Evolutionary conservation across 345 rosid genomes (phyloP).

Genomic region (Isatis tinctoria): DNA sequence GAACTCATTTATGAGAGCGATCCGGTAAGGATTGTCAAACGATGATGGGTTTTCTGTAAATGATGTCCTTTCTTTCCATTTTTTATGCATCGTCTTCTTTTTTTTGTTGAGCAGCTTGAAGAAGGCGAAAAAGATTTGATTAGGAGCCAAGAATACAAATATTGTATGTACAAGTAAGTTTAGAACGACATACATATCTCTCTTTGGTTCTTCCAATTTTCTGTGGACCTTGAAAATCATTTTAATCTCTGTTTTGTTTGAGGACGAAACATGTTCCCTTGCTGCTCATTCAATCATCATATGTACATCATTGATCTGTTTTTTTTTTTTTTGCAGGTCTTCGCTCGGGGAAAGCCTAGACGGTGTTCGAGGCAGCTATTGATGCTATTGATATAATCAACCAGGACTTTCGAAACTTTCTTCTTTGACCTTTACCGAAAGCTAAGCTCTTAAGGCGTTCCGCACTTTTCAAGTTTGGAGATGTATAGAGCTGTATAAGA

Average conservation of each 20-base stretch:
- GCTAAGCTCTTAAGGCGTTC: too few species aligned
- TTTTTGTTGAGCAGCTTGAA: constrained; percentile 54
- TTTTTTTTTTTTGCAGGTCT: constrained; percentile 12
- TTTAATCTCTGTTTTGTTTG: too few species aligned
- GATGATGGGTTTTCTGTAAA: neutral
- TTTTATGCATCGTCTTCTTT: neutral
- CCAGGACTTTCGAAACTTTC: neutral
- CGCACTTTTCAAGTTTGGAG: neutral
- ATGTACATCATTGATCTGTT: neutral
- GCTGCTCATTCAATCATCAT: neutral
- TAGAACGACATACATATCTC: neutral
- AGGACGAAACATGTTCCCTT: neutral
- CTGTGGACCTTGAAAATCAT: too few species aligned
- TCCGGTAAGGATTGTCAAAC: constrained; percentile 46
- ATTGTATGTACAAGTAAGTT: constrained; percentile 76
- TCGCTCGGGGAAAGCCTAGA: constrained; percentile 35
- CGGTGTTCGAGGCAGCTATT: constrained; percentile 31
- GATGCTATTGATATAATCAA: constrained; percentile 17
- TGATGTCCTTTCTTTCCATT: neutral
- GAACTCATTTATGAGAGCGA: constrained; percentile 71
- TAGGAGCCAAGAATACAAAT: constrained; percentile 77
- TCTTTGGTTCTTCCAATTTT: neutral
- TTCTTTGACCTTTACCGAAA: too few species aligned
- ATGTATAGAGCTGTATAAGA: neutral
- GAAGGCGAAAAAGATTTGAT: constrained; percentile 75